A percentile compares a stretch with the other conserved stretches of the same genome.
Conservation (phyloP, 2,329 filamentous ascomycete genomes). For the Fusarium guadeloupense region DNA sequence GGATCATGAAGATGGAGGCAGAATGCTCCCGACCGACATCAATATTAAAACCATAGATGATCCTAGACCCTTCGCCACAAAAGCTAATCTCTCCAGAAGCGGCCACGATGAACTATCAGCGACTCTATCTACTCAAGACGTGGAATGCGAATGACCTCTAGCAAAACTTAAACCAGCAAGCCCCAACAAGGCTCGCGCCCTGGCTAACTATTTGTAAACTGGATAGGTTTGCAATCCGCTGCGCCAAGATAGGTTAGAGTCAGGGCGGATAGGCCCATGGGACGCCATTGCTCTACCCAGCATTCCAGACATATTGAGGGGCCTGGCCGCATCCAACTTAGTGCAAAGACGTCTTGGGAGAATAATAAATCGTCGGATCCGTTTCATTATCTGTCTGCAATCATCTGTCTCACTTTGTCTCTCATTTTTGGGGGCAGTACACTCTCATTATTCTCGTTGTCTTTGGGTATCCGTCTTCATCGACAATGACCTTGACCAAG, state of each 20-base stretch:
- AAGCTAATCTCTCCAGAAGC: conserved; percentile 14
- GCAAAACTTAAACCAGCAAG: conserved; percentile 4
- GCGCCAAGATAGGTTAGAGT: conserved; percentile 5
- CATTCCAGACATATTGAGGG: conserved; percentile 11
- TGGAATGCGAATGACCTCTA: conserved; percentile 23
- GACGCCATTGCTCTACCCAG: not conserved
- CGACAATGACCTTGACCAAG: conserved; percentile 19
- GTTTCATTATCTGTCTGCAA: not conserved
- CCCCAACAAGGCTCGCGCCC: not conserved
- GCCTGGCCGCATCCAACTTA: conserved; percentile 23
- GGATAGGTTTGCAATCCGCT: conserved; percentile 3
- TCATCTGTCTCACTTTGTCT: conserved; percentile 12
- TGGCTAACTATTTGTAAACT: not conserved
- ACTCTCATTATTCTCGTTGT: conserved; percentile 2
- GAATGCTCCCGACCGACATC: not conserved
- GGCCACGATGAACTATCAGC: not conserved
- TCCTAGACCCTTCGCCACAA: not conserved
- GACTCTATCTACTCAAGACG: not conserved
- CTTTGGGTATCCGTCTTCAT: not conserved
- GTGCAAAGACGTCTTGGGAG: not conserved
- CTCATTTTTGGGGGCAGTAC: conserved; percentile 6
- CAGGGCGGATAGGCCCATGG: conserved; percentile 8
- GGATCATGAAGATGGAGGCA: not conserved
- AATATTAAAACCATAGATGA: not conserved
- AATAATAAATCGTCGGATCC: conserved; percentile 23